Conservation (phyloP, 176 grass and related monocot genomes). For the Dactylis glomerata region DNA sequence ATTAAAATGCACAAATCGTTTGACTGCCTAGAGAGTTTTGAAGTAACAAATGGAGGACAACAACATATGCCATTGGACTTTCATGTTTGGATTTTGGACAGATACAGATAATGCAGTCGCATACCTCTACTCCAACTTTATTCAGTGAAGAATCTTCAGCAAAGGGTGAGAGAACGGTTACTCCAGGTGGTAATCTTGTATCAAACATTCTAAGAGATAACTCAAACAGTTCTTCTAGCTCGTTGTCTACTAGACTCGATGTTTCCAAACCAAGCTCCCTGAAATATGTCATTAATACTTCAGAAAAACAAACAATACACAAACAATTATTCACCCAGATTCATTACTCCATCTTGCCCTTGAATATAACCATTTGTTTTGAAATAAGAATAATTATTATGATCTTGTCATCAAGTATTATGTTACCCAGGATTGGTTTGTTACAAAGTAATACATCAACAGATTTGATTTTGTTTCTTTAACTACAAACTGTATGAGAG, state of each 20-base stretch:
- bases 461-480: not conserved
- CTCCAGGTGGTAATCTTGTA: slow-evolving; percentile 93
- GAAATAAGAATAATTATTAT: not conserved
- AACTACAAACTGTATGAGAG: not conserved
- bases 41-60: slow-evolving; percentile 16
- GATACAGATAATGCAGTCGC: not conserved
- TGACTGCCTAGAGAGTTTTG: not conserved
- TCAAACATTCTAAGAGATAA: slow-evolving; percentile 86
- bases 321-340: not conserved
- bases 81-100: not conserved
- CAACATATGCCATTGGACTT: not conserved
- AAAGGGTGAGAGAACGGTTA: slow-evolving; percentile 75
- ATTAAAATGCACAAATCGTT: not conserved
- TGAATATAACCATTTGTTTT: not conserved
- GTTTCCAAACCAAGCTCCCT: slow-evolving; percentile 89
- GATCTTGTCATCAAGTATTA: slow-evolving; percentile 7
- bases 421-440: not conserved
- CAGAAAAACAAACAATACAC: slow-evolving; percentile 11
- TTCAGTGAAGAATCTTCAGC: slow-evolving; percentile 71
- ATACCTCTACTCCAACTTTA: slow-evolving; percentile 80
- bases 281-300: slow-evolving; percentile 31
- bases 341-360: not conserved
- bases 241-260: slow-evolving; percentile 51
- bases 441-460: not conserved
- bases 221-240: slow-evolving; percentile 60